A percentile compares a stretch with the other conserved stretches of the same genome.
Conservation (phyloP, 768 basidiomycete genomes). For the Tulasnella sp. region DNA sequence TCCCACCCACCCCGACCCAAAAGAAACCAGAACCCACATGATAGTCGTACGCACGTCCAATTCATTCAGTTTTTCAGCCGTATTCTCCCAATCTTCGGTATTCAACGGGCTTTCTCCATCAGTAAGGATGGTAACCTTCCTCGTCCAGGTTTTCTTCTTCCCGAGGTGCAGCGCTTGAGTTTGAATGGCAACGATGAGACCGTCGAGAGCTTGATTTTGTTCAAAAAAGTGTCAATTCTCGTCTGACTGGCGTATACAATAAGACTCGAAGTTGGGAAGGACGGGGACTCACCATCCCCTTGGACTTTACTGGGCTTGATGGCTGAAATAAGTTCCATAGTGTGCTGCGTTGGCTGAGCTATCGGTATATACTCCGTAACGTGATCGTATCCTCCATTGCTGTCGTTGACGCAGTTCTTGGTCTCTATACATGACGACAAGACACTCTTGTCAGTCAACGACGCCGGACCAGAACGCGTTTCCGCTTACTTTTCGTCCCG, state of each 20-base stretch:
- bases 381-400: conserved; percentile 63
- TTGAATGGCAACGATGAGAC: conserved; percentile 77
- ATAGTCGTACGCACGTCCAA: conserved; percentile 54
- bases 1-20: too few relatives aligned
- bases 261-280: too few relatives aligned
- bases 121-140: conserved; percentile 75
- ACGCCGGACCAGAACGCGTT: background rate
- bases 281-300: conserved; percentile 55
- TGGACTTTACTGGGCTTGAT: conserved; percentile 47
- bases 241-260: background rate
- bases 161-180: conserved; percentile 60
- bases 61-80: conserved; percentile 54
- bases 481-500: conserved; percentile 60
- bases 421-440: conserved; percentile 41
- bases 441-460: background rate
- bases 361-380: conserved; percentile 65
- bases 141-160: conserved; percentile 74
- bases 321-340: conserved; percentile 56
- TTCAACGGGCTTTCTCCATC: conserved; percentile 74
- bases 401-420: conserved; percentile 52
- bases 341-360: conserved; percentile 53
- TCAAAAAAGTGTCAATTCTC: background rate
- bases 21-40: conserved; percentile 46
- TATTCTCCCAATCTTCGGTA: conserved; percentile 66
- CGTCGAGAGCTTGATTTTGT: conserved; percentile 61